Base-by-base conservation (phyloP, 768 basidiomycete genomes). In the Xanthoconium purpureum region DNA sequence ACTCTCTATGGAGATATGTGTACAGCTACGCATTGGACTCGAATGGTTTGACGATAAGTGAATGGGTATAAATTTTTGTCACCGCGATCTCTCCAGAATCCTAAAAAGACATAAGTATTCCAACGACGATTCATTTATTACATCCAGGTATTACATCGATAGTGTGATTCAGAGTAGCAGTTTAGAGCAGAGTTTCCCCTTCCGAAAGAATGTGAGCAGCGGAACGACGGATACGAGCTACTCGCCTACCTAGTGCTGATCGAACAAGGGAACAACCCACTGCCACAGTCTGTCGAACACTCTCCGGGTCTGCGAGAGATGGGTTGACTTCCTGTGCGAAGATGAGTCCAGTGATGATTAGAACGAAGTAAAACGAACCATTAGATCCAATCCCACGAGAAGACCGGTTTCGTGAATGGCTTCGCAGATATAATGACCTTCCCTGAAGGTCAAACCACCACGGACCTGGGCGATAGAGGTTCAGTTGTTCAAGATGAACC, bases 371-470 rank as follows among this genome's bases (percentile, higher is more conserved):
- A 33, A 20, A 70, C 83, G 46, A 58, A 89, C 94, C 94, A 99
- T 95, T 59, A 99, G 77, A 73, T 99, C 96, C 24, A 98, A 75
- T 0, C 87, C 92, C 28, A 97, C 94, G 18, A 99, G 82, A 55
- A 89, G 81, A 7, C 94, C 94, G 6, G 95, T 98, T 77, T 97
- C 94, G 58, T 85, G 84, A 42, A 98, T 83, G 6, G 90, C 87
- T 74, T 98, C 94, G 62, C 91, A 94, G 65, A 96, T 94, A 71
- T 95, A 98, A 74, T 98, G 97, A n/a, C 95, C 96, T 70, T 99
- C 97, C 61, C 97, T 79, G 77, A 98, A 99, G 20, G 91, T 94
- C 58, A 99, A 75, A 12, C 97, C 97, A 3, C 97, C 97, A 63
- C 95, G 88, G 24, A 96, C 92, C 84, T 89, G 55, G 29, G 37